Base-by-base conservation (phyloP, 2,329 filamentous ascomycete genomes). In the Xylaria sp. region DNA sequence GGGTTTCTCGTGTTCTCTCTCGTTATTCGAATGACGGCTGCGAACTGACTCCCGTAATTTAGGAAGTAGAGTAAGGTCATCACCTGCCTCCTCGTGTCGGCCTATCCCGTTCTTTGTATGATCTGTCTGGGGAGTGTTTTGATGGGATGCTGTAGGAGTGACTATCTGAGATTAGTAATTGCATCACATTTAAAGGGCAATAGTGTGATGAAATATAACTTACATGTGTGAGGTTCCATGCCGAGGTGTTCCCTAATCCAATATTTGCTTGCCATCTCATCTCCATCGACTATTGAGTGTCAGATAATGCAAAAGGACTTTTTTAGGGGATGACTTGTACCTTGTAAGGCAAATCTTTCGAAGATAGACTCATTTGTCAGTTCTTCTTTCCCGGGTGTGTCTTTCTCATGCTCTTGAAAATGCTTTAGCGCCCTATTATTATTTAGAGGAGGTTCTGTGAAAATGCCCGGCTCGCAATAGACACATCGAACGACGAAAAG, bases 301-400 rank as follows among this genome's bases (percentile, higher is more conserved):
- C 31, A 68, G 70, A 47, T 15, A 3, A 51, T 36, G 36, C 11
- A 60, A 54, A 65, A 25, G 17, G 3, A 51, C 15, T 11, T 17
- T 6, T 3, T 29, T 29, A 3, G 25, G 25, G 45, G 2, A 11
- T 5, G 17, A 11, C 17, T 60, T 67, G 38, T 63, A 75, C 76
- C 73, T 69, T 74, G 68, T 17, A 65, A 72, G 11, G 75, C 73
- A 51, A 72, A 77, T 3, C 70, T 70, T n/a, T 75, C 71, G 51
- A 77, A 77, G 4, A 77, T 76, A n/a, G 69, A 69, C 7, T 76
- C 74, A 29, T 77, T 77, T 10, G 74, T 70, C n/a, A 75, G 58
- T 54, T 73, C 68, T 25, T 69, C 66, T 0, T 61, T 58, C 15
- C 69, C 56, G 1, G 50, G 49, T 6, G 58, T 63, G 22, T 51